Percentiles rank a stretch among this genome's conserved stretches.
phyloP scores from a whole-genome alignment of 1,284 basidiomycete species.

The Apiotrichum mycotoxinovorans region DNA sequence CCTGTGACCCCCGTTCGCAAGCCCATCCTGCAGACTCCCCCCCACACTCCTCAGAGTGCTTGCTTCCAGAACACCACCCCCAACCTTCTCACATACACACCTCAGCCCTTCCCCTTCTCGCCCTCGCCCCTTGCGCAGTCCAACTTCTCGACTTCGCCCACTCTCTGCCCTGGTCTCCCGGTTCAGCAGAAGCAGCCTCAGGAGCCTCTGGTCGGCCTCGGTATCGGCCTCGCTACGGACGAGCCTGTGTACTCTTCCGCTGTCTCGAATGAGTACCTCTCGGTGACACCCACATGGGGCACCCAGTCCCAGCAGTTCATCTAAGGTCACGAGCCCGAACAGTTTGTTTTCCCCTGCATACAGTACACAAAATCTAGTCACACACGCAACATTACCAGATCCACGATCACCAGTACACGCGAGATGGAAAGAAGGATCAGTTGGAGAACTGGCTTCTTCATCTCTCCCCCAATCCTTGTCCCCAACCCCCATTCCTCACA shows the following conservation, averaged over 20 bases:
- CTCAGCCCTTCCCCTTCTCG: constrained; percentile 31
- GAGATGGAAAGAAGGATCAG: background rate
- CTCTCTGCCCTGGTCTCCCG: constrained; percentile 35
- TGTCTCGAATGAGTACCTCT: constrained; percentile 19
- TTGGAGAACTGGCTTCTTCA: background rate
- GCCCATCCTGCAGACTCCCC: constrained; percentile 14
- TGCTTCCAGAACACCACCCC: constrained; percentile 29
- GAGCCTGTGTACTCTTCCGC: constrained; percentile 7
- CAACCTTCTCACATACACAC: constrained; percentile 24
- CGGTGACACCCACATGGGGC: constrained; percentile 10
- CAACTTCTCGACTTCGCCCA: constrained; percentile 32
- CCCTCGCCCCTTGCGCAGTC: constrained; percentile 28
- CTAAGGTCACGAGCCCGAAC: background rate
- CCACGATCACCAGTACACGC: background rate
- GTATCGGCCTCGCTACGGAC: constrained; percentile 21
- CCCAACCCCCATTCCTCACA: background rate
- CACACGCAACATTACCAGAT: background rate
- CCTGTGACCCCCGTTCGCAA: constrained; percentile 22
- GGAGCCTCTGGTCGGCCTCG: constrained; percentile 26
- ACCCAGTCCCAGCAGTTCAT: background rate
- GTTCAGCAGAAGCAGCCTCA: constrained; percentile 15
- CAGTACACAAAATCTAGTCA: too few species aligned
- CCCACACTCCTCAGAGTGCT: constrained; percentile 20
- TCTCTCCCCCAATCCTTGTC: background rate
- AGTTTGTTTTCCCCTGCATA: background rate